Evolutionary conservation across 2,329 filamentous ascomycete species (phyloP).

Genomic region (Cladosporium sphaerospermum): DNA sequence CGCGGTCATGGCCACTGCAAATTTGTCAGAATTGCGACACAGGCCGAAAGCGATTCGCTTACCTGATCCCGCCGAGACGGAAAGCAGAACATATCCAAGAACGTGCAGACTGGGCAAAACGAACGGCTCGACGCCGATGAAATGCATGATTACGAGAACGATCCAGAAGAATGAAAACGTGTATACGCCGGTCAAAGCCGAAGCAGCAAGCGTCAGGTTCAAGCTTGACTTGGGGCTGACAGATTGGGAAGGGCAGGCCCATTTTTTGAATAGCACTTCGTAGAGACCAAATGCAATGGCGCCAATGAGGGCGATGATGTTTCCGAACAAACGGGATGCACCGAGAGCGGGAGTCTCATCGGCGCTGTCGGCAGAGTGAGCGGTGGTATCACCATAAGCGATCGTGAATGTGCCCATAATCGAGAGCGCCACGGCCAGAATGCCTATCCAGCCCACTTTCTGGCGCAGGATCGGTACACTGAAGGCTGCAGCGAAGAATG

Average conservation of each 20-base stretch:
- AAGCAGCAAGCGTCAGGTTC: constrained; percentile 26
- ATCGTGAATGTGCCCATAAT: constrained; percentile 29
- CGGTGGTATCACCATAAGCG: constrained; percentile 29
- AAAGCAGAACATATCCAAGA: constrained; percentile 24
- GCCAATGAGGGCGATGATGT: constrained; percentile 26
- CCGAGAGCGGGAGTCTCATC: constrained; percentile 19
- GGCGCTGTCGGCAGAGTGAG: constrained; percentile 16
- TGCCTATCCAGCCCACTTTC: constrained; percentile 22
- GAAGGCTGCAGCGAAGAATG: constrained; percentile 31
- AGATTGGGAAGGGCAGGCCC: constrained; percentile 25
- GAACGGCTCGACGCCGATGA: constrained; percentile 26
- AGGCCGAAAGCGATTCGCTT: constrained; percentile 9
- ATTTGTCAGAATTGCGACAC: not conserved
- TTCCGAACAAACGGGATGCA: constrained; percentile 24
- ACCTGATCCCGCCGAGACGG: constrained; percentile 25
- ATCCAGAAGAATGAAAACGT: constrained; percentile 27
- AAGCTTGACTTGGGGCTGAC: constrained; percentile 22
- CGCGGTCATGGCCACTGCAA: constrained; percentile 25
- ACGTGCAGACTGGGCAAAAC: constrained; percentile 22
- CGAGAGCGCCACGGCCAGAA: constrained; percentile 27
- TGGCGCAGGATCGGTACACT: constrained; percentile 27
- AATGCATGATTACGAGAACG: constrained; percentile 24
- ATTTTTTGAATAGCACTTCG: constrained; percentile 32
- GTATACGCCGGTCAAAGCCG: constrained; percentile 28
- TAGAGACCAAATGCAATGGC: constrained; percentile 30